phyloP scores from a whole-genome alignment of 768 basidiomycete genomes.

The Psilocybe azurescens region DNA sequence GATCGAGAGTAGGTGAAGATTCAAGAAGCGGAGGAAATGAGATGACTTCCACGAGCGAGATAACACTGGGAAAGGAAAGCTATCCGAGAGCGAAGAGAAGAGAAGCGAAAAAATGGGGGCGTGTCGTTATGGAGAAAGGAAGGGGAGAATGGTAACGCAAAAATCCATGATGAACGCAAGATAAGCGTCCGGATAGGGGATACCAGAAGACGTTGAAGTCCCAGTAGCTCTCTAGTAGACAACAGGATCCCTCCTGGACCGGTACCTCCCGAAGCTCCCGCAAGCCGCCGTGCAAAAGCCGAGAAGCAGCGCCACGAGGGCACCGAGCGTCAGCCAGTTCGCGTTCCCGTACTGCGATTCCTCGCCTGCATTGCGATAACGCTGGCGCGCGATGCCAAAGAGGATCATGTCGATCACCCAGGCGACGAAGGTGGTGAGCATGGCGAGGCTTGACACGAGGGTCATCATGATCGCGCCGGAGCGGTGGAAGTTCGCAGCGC shows the following conservation, averaged over 20 bases:
- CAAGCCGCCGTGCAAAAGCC: slow-evolving; percentile 70
- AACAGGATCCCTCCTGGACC: not conserved
- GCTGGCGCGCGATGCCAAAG: slow-evolving; percentile 71
- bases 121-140: not conserved
- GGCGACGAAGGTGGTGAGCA: slow-evolving; percentile 68
- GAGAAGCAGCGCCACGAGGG: slow-evolving; percentile 67
- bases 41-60: not conserved
- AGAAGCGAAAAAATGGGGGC: not conserved
- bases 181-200: too few species aligned
- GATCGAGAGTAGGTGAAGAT: too few species aligned
- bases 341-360: slow-evolving; percentile 75
- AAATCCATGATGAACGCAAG: not conserved
- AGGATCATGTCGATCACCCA: slow-evolving; percentile 84
- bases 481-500: slow-evolving; percentile 61
- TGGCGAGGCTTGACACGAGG: slow-evolving; percentile 66
- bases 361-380: slow-evolving; percentile 53
- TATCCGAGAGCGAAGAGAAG: not conserved
- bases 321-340: slow-evolving; percentile 82
- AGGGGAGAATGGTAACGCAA: not conserved
- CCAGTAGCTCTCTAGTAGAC: not conserved
- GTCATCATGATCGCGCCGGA: slow-evolving; percentile 81
- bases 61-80: not conserved
- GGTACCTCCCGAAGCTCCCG: slow-evolving; percentile 61
- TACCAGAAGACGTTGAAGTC: too few species aligned
- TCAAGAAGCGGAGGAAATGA: not conserved